Conservation (phyloP, 768 basidiomycete species). For the Hygrocybe coccinea region DNA sequence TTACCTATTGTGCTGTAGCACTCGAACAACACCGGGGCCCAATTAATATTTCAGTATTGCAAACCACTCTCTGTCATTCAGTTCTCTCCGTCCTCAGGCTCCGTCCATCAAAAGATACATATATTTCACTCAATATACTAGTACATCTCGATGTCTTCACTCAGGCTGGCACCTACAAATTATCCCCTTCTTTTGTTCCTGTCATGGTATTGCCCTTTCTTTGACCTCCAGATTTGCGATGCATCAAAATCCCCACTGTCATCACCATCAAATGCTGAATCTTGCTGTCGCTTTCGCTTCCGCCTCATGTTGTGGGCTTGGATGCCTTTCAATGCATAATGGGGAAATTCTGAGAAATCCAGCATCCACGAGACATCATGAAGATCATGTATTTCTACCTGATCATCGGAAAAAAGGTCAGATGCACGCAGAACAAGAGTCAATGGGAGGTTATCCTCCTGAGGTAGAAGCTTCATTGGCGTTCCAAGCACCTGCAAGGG, state of each 20-base stretch:
- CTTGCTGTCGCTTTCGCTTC: background rate
- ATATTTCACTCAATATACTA: no score
- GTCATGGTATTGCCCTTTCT: background rate
- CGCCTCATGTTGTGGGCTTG: background rate
- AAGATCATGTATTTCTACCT: background rate
- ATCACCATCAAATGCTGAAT: background rate
- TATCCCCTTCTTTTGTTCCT: no score
- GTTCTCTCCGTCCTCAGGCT: no score
- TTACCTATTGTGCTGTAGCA: no score
- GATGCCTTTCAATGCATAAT: background rate
- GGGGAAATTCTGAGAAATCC: background rate
- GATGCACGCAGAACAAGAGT: background rate
- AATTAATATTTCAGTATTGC: no score
- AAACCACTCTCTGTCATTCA: no score
- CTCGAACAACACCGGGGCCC: no score
- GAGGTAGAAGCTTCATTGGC: background rate
- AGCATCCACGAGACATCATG: background rate
- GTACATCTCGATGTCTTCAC: no score
- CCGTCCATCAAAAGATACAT: no score
- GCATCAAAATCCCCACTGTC: background rate
- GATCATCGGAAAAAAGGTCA: background rate
- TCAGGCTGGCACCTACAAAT: no score
- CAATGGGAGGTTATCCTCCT: background rate
- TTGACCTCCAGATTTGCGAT: background rate
- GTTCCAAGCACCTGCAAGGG: background rate